Base-by-base conservation (phyloP, 805 yeast species). In the Metschnikowia similis region DNA sequence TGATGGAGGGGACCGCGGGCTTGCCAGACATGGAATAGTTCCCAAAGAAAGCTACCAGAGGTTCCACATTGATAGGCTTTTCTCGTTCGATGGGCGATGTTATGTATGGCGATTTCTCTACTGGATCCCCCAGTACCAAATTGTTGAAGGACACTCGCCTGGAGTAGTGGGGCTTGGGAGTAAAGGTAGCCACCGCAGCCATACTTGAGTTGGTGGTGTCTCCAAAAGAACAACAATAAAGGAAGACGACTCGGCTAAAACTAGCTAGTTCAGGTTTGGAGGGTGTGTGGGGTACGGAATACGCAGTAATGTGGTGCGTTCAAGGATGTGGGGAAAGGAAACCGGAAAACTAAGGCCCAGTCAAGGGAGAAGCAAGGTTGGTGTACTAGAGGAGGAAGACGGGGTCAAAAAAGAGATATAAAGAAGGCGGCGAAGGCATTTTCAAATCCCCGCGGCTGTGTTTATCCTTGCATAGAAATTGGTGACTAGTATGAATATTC, bases 121-220 rank as follows among this genome's bases (percentile, higher is more conserved):
- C 28, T 6, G 46, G 46, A 16, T 13, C 13, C 10, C 58, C 56
- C 48, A 72, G 72, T 36, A 66, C 60, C 39, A 75, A 56, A 53
- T 74, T 73, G 55, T 72, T 73, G 62, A 76, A 76, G 11, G 79
- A 74, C 2, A 76, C 80, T 42, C 79, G 59, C 46, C 77, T 54
- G 10, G 73, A 35, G 50, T 55, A 58, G 17, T 52, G 53, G 17
- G 47, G 45, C 28, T 30, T 42, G 6, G 46, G 42, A 11, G 48
- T 8, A 8, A 35, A 34, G 7, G 49, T 41, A 13, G 51, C 40
- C 29, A 37, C 51, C 8, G 49, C n/a, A 5, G 50, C 49, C 53
- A 52, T 52, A 6, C n/a, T 35, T 7, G 14, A 39, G 9, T 9
- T 35, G 26, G 3, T 16, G 26, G 16, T 5, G 10, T 31, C 13